These are phyloP conservation scores for Coemansia sp. DNA, from an alignment of 192 early-diverging fungal genomes.

Conservation along the genomic window DNA sequence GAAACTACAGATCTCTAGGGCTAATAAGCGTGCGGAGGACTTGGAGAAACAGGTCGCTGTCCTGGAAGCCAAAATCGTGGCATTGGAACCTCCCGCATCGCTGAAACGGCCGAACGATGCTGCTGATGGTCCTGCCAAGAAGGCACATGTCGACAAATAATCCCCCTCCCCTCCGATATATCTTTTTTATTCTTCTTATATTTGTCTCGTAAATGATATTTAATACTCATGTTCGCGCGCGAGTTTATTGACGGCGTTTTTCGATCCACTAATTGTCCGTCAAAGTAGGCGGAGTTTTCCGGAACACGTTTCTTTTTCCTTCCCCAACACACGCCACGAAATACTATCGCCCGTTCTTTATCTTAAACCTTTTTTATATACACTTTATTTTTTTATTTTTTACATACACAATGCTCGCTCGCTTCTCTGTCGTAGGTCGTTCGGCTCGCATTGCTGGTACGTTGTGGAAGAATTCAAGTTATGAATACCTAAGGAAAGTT, in stretches of 20 bases:
- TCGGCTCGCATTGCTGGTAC: constrained; percentile 37
- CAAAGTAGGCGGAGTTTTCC: not conserved
- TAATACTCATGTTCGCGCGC: not conserved
- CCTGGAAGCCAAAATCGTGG: constrained; percentile 29
- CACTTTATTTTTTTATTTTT: not conserved
- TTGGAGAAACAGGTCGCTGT: constrained; percentile 44
- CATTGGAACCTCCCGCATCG: constrained; percentile 11
- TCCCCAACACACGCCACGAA: not conserved
- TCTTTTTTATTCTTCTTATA: not conserved
- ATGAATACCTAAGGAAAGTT: too few species aligned
- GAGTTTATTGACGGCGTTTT: not conserved
- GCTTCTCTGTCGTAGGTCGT: constrained; percentile 37
- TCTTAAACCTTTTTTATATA: too few species aligned
- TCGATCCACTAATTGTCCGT: not conserved
- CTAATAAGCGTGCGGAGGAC: constrained; percentile 50
- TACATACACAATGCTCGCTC: constrained; percentile 32
- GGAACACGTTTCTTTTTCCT: not conserved
- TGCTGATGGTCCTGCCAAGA: constrained; percentile 43
- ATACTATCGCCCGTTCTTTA: not conserved
- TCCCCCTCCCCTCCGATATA: too few species aligned
- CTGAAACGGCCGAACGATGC: constrained; percentile 34
- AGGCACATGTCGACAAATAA: constrained; percentile 37
- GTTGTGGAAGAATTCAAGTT: constrained; percentile 2
- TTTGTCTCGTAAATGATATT: not conserved
- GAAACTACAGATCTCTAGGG: constrained; percentile 50